phyloP scores from a whole-genome alignment of 169 alveolate genomes.

The Eimeria acervulina region DNA sequence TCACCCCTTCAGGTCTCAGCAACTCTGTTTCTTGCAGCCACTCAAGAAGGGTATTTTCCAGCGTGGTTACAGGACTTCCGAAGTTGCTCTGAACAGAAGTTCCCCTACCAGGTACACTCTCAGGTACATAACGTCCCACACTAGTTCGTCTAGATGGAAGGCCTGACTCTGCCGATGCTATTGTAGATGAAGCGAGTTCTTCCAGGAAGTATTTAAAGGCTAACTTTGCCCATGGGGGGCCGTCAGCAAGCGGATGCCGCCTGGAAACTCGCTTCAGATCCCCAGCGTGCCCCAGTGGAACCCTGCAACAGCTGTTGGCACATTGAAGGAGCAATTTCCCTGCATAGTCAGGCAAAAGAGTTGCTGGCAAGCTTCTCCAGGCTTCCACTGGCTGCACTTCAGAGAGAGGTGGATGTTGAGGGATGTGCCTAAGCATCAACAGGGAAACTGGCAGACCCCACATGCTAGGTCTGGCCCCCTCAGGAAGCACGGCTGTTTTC shows the following conservation, averaged over 20 bases:
- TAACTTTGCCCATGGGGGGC: slow-evolving; percentile 55
- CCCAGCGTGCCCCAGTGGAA: slow-evolving; percentile 41
- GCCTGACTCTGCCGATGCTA: neutral
- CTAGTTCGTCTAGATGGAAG: neutral
- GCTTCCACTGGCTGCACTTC: neutral
- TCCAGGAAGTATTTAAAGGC: slow-evolving; percentile 52
- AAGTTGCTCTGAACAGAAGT: neutral
- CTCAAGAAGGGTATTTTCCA: slow-evolving; percentile 44
- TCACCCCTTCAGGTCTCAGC: neutral
- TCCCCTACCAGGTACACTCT: neutral
- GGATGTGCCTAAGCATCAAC: slow-evolving; percentile 20
- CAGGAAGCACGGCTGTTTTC: slow-evolving; percentile 47
- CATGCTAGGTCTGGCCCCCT: slow-evolving; percentile 67
- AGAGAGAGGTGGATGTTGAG: slow-evolving; percentile 15
- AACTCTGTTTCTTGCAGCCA: slow-evolving; percentile 61
- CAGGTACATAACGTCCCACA: neutral
- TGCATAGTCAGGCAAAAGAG: neutral
- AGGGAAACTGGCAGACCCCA: slow-evolving; percentile 71
- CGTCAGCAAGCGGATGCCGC: neutral
- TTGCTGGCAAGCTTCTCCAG: slow-evolving; percentile 20
- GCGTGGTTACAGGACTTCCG: neutral
- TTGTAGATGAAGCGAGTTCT: slow-evolving; percentile 9
- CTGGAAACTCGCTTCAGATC: slow-evolving; percentile 55
- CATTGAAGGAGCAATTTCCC: slow-evolving; percentile 28
- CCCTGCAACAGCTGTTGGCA: slow-evolving; percentile 74